Base-by-base conservation (phyloP, 2,329 filamentous ascomycete genomes). In the Fusarium drepaniforme region DNA sequence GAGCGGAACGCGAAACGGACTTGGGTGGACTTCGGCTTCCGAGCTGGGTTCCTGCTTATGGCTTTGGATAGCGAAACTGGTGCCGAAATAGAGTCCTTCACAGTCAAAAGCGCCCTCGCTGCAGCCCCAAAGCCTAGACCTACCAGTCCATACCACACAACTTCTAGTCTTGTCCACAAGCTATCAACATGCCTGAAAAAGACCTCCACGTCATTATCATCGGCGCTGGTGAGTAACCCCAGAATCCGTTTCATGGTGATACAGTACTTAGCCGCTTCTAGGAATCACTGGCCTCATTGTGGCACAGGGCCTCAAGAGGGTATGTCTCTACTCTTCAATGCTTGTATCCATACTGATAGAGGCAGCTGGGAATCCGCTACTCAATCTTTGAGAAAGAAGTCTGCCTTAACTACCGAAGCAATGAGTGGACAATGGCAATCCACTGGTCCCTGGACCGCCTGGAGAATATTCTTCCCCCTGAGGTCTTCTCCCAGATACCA, bases 361-460 rank as follows among this genome's bases (percentile, higher is more conserved):
- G 0, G 2, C 18, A 77, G 73, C 1, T 70, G 30, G 70, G 73
- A 5, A 72, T 76, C 38, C 62, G 46, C 4, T 71, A 76, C 44
- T 72, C 74, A 1, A 75, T 77, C 56, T 77, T 73, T 16, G 75
- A 77, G 40, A 77, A 71, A 13, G 75, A 77, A 42, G 57, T 51
- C 9, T 53, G 53, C 25, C 65, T 76, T 23, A 77, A 77, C 21
- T 76, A 75, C 9, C 74, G 75, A 28, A 77, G 75, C 67, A 76
- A 77, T 73, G 75, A 77, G 63, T 77, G 72, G 75, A 77, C 74
- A 16, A 77, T 77, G 75, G 75, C 75, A 5, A 75, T 77, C 2
- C 74, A 77, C 23, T 77, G 74, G 75, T 72, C 75, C 23, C 67
- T 76, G 0, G 65, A 75, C 51, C 66, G 60, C 5, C 60, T 77